Percentiles rank a stretch among this genome's conserved stretches.
Conservation (phyloP, 2,329 filamentous ascomycete species). For the Cercospora beticola region DNA sequence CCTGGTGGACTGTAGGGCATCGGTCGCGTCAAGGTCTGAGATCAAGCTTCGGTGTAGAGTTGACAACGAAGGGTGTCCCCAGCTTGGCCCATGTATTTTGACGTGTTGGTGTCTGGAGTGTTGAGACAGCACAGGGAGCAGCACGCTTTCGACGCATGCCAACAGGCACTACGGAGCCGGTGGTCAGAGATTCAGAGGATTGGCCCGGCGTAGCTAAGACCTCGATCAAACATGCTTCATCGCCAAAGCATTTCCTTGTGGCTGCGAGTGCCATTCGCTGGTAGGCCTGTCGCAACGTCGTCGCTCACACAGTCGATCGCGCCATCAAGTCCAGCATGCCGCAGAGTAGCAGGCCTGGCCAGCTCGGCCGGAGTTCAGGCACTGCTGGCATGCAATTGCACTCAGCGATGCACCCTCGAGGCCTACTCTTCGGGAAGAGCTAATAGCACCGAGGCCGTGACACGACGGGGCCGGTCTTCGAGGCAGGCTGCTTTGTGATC, state of each 20-base stretch:
- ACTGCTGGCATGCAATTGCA: not conserved
- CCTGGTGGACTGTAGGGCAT: not conserved
- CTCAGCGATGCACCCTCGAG: not conserved
- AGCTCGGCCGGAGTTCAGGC: not conserved
- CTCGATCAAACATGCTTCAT: not conserved
- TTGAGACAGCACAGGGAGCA: not conserved
- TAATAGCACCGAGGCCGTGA: not conserved
- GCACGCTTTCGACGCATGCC: not conserved
- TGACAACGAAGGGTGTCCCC: not conserved
- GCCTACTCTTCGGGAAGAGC: not conserved
- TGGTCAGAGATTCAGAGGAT: not conserved
- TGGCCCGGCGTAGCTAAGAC: not conserved
- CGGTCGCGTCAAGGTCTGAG: not conserved
- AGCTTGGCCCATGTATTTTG: not conserved
- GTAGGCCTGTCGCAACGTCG: not conserved
- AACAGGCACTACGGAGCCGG: not conserved
- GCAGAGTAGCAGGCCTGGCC: not conserved
- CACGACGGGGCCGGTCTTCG: not conserved
- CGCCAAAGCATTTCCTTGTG: not conserved
- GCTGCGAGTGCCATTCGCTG: not conserved
- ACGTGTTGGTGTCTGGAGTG: slow-evolving; percentile 4
- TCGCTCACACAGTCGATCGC: not conserved
- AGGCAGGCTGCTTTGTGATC: not conserved
- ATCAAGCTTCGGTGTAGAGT: not conserved
- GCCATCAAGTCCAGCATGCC: not conserved